Percentiles rank a stretch among this genome's conserved stretches.
phyloP scores from a whole-genome alignment of 306 rosid species.

The Prunus fruticosa region DNA sequence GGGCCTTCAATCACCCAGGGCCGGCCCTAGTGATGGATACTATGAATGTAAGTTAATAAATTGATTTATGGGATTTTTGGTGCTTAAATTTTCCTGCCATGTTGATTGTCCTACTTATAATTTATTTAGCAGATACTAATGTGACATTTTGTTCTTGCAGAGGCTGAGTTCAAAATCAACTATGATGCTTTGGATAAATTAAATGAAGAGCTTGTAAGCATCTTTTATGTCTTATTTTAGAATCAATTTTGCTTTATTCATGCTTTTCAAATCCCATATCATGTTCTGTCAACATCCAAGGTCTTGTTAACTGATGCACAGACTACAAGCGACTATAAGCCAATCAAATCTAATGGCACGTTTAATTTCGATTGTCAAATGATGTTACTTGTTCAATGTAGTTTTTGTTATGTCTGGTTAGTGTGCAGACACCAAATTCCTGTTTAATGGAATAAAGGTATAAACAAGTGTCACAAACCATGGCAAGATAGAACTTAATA shows the following conservation, averaged over 20 bases:
- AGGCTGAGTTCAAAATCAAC: conserved; percentile 13
- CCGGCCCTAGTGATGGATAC: background rate
- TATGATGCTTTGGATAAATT: conserved; percentile 1
- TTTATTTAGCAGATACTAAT: background rate
- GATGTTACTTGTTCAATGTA: background rate
- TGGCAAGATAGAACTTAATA: background rate
- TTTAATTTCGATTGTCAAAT: background rate
- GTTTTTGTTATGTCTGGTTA: background rate
- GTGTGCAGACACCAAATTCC: background rate
- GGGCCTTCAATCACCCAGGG: no score
- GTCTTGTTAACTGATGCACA: background rate
- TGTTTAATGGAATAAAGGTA: background rate
- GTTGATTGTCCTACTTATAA: background rate
- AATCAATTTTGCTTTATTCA: background rate
- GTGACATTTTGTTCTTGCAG: conserved; percentile 5
- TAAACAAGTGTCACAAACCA: background rate
- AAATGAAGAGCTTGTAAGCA: conserved; percentile 8
- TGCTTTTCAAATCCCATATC: background rate
- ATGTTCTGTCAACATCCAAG: background rate
- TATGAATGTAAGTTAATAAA: conserved; percentile 1
- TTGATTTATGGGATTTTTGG: background rate
- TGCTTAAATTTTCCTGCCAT: background rate
- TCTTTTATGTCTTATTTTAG: background rate
- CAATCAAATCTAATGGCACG: background rate
- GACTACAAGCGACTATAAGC: background rate